Base-by-base conservation (phyloP, 1,139 yeast species). In the Pichia norvegensis region DNA sequence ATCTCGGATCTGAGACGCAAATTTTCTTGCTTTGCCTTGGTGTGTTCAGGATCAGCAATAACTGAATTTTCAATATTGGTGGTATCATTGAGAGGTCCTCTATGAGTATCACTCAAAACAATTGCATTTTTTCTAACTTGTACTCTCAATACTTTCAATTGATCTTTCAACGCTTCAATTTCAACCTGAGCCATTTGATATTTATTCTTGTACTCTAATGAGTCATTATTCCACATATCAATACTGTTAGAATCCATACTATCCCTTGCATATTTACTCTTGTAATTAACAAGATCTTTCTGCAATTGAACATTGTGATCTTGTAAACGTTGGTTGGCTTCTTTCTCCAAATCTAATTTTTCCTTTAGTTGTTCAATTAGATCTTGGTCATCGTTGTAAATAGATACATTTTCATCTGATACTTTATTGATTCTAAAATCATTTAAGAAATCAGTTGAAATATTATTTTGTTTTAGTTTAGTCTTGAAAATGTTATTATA, bases 401-500 rank as follows among this genome's bases (percentile, higher is more conserved):
- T 41, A n/a, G 42, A 38, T 25, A 48, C 21, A 33, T 39, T 43
- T 23, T 25, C 40, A 16, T 36, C 41, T 35, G 31, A 11, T 23
- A 38, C 27, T 27, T 41, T 38, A 21, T 40, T 31, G 22, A 43
- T 16, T 16, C 29, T 31, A 36, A 39, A 39, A 25, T 40, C 33
- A 27, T 38, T 41, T 16, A 42, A n/a, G 17, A 21, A 22, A 29
- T 17, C 16, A 27, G 20, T 17, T 19, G 41, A 17, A 10, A 35
- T 43, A 27, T 50, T 46, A 38, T 29, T 33, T 42, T 65, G 68
- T 33, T 64, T 64, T 9, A 73, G 45, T 41, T 69, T 68, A n/a
- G 70, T 69, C 40, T 63, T 65, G 43, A 72, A 54, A 35, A 67
- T 72, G 48, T 76, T 74, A 47, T 70, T 73, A 46, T 74, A 79